Evolutionary conservation across 768 basidiomycete genomes (phyloP).

Genomic region (Russula compacta): DNA sequence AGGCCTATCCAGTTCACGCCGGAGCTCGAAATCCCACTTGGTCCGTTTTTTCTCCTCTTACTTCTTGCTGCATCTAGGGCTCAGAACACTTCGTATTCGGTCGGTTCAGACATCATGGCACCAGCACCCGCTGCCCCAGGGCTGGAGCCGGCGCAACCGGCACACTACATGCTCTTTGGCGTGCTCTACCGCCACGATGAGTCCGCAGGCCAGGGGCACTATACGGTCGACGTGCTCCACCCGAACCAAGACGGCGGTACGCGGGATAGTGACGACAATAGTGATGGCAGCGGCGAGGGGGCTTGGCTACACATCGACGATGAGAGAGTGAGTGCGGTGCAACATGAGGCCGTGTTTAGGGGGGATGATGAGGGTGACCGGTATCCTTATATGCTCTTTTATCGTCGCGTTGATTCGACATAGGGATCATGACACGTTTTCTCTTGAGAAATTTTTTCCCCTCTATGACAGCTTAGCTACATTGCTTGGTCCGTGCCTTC

Average conservation of each 20-base stretch:
- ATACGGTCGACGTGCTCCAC: constrained; percentile 84
- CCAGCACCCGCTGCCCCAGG: constrained; percentile 20
- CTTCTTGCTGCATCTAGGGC: not conserved
- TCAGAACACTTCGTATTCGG: not conserved
- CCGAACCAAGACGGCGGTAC: constrained; percentile 44
- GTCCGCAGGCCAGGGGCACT: constrained; percentile 88
- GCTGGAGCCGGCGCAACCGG: constrained; percentile 46
- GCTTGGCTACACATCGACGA: constrained; percentile 94
- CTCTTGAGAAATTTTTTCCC: not conserved
- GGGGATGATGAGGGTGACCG: constrained; percentile 39
- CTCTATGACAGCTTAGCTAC: too few relatives aligned
- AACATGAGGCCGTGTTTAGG: constrained; percentile 63
- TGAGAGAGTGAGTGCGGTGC: constrained; percentile 71
- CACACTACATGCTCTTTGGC: constrained; percentile 69
- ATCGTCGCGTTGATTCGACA: constrained; percentile 44
- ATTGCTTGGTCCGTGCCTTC: too few relatives aligned
- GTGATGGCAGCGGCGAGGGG: constrained; percentile 29
- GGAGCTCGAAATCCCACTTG: constrained; percentile 65
- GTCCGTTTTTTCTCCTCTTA: constrained; percentile 30
- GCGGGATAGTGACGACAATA: not conserved
- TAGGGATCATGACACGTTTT: constrained; percentile 10
- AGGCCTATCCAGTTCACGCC: constrained; percentile 73
- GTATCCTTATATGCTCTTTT: constrained; percentile 84
- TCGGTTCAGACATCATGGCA: constrained; percentile 22
- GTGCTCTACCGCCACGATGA: constrained; percentile 90